A percentile compares a stretch with the other conserved stretches of the same genome.
Conservation (phyloP, 352 stramenopile genomes). For the Globisporangium cystogenes region DNA sequence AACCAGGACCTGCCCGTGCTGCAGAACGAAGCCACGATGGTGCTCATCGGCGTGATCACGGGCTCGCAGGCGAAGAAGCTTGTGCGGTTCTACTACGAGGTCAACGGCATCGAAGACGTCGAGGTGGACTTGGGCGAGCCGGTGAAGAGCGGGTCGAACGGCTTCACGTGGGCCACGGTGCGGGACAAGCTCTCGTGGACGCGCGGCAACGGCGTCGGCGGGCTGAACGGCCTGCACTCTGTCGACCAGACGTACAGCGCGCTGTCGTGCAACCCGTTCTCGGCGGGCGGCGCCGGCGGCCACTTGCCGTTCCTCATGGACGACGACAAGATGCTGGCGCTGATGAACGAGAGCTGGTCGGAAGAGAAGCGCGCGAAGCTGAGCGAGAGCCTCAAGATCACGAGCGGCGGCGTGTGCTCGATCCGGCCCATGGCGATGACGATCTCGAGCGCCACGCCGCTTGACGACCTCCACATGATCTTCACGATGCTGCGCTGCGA, state of each 20-base stretch:
- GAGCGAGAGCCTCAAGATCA: slow-evolving; percentile 60
- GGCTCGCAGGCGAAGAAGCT: slow-evolving; percentile 53
- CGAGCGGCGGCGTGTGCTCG: slow-evolving; percentile 44
- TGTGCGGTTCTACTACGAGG: slow-evolving; percentile 57
- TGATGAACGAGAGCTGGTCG: slow-evolving; percentile 73
- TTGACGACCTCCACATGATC: slow-evolving; percentile 88
- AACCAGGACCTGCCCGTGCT: slow-evolving; percentile 74
- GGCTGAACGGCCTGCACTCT: slow-evolving; percentile 60
- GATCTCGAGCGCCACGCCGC: slow-evolving; percentile 68
- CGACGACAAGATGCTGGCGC: slow-evolving; percentile 68
- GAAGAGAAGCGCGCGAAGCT: slow-evolving; percentile 54
- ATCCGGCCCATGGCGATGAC: slow-evolving; percentile 80
- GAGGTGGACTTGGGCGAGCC: slow-evolving; percentile 74
- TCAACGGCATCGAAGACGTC: slow-evolving; percentile 36
- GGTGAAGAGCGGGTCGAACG: slow-evolving; percentile 19
- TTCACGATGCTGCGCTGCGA: slow-evolving; percentile 89
- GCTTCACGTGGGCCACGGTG: slow-evolving; percentile 58
- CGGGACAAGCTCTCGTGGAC: slow-evolving; percentile 45
- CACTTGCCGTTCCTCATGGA: slow-evolving; percentile 78
- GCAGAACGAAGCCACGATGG: slow-evolving; percentile 57
- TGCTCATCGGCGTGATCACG: slow-evolving; percentile 62
- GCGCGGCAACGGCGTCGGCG: slow-evolving; percentile 34
- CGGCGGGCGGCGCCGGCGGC: slow-evolving; percentile 7
- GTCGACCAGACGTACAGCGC: slow-evolving; percentile 68
- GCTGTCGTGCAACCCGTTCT: slow-evolving; percentile 24